A percentile compares a stretch with the other conserved stretches of the same genome.
Conservation (phyloP, 1,284 basidiomycete genomes). For the Trametes versicolor region DNA sequence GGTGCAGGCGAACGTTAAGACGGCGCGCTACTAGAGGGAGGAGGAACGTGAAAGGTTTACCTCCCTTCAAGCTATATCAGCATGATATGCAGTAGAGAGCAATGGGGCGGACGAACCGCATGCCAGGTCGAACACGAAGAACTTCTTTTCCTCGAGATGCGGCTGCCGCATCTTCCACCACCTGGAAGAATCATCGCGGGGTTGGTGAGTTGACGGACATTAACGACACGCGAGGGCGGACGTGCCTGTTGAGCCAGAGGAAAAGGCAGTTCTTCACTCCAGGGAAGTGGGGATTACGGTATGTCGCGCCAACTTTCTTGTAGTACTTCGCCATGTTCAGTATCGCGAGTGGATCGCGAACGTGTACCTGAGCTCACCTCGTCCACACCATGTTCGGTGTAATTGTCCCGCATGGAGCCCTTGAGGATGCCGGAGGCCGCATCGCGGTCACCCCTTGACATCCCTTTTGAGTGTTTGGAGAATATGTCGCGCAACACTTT, state of each 20-base stretch:
- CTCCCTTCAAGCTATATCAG: constrained; percentile 33
- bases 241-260: constrained; percentile 61
- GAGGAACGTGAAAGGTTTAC: constrained; percentile 21
- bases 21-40: not conserved
- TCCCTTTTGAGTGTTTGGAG: constrained; percentile 22
- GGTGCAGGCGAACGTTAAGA: not conserved
- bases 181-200: constrained; percentile 32
- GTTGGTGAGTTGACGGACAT: no score
- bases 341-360: not conserved
- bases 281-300: constrained; percentile 79
- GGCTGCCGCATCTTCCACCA: constrained; percentile 53
- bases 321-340: constrained; percentile 49
- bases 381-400: constrained; percentile 70
- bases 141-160: constrained; percentile 31
- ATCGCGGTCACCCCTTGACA: constrained; percentile 53
- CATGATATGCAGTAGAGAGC: not conserved
- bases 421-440: constrained; percentile 58
- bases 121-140: constrained; percentile 59
- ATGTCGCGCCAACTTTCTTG: constrained; percentile 65
- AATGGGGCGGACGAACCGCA: constrained; percentile 52
- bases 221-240: constrained; percentile 29
- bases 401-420: constrained; percentile 76
- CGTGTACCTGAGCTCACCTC: constrained; percentile 52
- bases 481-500: constrained; percentile 29
- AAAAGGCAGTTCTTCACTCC: constrained; percentile 68